These are phyloP conservation scores for Fusarium incarnatum DNA, from an alignment of 2,329 filamentous ascomycete genomes.

Conservation along the genomic window DNA sequence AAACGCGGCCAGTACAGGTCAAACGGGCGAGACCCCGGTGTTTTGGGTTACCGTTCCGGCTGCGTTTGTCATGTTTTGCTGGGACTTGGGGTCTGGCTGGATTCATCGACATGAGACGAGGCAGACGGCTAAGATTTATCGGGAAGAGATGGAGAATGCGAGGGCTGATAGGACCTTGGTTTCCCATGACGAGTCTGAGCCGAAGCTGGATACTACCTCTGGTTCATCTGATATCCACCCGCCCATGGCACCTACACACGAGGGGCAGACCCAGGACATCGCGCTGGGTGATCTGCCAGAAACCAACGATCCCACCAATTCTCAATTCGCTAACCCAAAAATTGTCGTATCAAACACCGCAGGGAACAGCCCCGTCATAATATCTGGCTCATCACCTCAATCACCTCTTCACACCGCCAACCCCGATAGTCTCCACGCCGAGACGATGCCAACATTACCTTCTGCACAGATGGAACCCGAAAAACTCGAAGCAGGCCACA, in stretches of 20 bases:
- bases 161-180: not conserved
- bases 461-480: constrained; percentile 2
- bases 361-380: constrained; percentile 9
- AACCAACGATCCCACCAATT: fast-evolving
- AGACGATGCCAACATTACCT: not conserved
- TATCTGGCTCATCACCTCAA: constrained; percentile 8
- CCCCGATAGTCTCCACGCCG: not conserved
- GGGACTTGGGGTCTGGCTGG: constrained; percentile 75
- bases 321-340: not conserved
- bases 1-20: constrained; percentile 68
- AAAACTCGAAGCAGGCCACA: not conserved
- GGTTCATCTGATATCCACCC: not conserved
- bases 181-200: not conserved
- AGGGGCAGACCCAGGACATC: not conserved
- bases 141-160: constrained; percentile 47
- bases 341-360: constrained; percentile 6
- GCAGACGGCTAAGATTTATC: constrained; percentile 68
- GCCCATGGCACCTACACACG: not conserved
- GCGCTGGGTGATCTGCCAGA: not conserved
- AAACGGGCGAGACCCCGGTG: constrained; percentile 65
- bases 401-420: not conserved
- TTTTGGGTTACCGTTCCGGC: constrained; percentile 78
- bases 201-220: fast-evolving
- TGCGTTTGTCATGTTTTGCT: constrained; percentile 75
- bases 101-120: constrained; percentile 70